Evolutionary conservation across 768 basidiomycete genomes (phyloP).

Genomic region (Tylopilus felleus): DNA sequence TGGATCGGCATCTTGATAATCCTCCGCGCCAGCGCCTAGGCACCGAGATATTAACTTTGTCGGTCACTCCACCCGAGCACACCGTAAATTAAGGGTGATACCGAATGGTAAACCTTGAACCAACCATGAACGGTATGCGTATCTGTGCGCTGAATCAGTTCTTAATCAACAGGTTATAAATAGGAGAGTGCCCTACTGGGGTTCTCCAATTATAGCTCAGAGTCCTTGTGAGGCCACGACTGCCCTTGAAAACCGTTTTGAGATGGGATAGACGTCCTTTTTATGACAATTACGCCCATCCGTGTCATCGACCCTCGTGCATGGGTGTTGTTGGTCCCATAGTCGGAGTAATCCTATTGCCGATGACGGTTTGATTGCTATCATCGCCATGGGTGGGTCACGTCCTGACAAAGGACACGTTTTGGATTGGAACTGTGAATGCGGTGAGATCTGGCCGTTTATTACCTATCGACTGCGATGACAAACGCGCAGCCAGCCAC

Average conservation of each 20-base stretch:
- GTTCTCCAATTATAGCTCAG: too few species aligned
- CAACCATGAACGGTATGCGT: background rate
- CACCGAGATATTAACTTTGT: constrained; percentile 3
- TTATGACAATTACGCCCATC: background rate
- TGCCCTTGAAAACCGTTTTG: too few species aligned
- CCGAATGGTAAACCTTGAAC: background rate
- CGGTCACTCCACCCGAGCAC: background rate
- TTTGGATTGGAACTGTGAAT: background rate
- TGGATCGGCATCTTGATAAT: background rate
- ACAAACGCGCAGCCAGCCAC: background rate
- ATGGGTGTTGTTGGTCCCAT: background rate
- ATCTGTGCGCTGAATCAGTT: background rate
- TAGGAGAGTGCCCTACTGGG: background rate
- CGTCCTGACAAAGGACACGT: too few species aligned
- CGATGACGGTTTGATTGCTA: background rate
- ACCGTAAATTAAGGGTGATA: background rate
- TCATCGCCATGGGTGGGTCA: background rate
- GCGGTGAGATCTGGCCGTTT: background rate
- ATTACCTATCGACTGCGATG: background rate
- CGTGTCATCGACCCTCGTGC: background rate
- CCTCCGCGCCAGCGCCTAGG: constrained; percentile 5
- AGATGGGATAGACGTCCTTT: background rate
- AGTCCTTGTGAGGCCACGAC: too few species aligned
- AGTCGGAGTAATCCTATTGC: background rate
- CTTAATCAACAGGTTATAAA: background rate